Base-by-base conservation (phyloP, 1,284 basidiomycete species). In the Moesziomyces parantarcticus region DNA sequence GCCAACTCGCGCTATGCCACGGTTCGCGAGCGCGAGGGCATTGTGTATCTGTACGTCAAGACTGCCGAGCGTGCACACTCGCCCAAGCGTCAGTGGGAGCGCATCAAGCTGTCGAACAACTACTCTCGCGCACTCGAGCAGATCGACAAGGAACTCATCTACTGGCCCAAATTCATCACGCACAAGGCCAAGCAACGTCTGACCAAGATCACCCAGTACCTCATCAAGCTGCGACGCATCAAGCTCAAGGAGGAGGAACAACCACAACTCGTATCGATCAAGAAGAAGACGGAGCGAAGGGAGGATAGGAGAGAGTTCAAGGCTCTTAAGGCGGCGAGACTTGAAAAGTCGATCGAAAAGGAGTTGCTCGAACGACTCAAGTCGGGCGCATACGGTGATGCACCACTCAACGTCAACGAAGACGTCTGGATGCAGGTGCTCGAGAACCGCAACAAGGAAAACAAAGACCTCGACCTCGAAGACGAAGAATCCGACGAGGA, bases 101-200 rank as follows among this genome's bases (percentile, higher is more conserved):
- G 90, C 59, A 91, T 98, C 85, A 92, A 91, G 80, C 88, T 99
- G 14, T 94, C 93, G 20, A 94, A 92, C 83, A 96, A 95, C 86
- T 99, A 99, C 86, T 88, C 92, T 42, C 94, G 93, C 84, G 95
- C 97, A 3, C 86, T 99, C 50, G 93, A 96, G 53, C 80, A 82
- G 60, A 81, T 83, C 55, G 97, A 99, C 87, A 89, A 89, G 69
- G 93, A 98, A 83, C 88, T 99, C 72, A 89, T 94, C 46, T 94
- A 98, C 85, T 99, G 97, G 97, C 95, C 95, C 11, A 96, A 94
- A 79, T 99, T 97, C 84, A 90, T 91, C 57, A 92, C 94, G 61
- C 97, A 99, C 87, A 98, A 98, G 86, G 97, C 96, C 88, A 99
- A 99, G 87, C 97, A 99, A 86, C 89, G 97, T 51, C 88, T 97